These are phyloP conservation scores for Hyphopichia burtonii DNA, from an alignment of 1,139 yeast genomes.

Conservation along the genomic window DNA sequence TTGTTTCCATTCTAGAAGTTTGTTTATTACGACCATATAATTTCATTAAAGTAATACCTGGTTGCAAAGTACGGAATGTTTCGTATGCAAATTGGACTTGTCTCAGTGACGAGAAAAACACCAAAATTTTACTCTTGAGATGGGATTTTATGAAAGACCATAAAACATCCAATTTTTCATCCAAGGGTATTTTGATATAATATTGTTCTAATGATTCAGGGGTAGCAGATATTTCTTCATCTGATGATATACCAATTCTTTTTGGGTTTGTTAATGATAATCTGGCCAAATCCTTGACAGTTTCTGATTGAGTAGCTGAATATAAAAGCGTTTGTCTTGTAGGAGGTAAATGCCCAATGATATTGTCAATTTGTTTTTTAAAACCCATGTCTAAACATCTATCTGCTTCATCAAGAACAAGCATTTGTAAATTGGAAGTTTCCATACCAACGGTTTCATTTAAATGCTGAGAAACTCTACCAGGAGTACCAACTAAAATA, in stretches of 20 bases:
- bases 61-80: constrained; percentile 86
- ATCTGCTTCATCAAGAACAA: constrained; percentile 95
- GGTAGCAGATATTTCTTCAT: constrained; percentile 53
- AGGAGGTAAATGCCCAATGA: constrained; percentile 77
- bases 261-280: constrained; percentile 78
- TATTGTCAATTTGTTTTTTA: constrained; percentile 82
- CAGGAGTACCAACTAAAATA: constrained; percentile 93
- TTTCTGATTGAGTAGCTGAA: constrained; percentile 92
- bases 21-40: constrained; percentile 96
- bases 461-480: constrained; percentile 89
- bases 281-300: constrained; percentile 84
- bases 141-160: constrained; percentile 93
- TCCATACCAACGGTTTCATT: constrained; percentile 91
- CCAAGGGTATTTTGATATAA: constrained; percentile 66
- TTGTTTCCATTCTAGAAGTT: constrained; percentile 86
- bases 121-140: constrained; percentile 78
- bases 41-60: constrained; percentile 91
- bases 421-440: constrained; percentile 70
- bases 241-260: constrained; percentile 64
- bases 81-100: constrained; percentile 95
- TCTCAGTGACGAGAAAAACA: constrained; percentile 87
- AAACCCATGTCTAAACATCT: constrained; percentile 97
- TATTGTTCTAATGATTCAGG: constrained; percentile 86
- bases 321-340: constrained; percentile 85
- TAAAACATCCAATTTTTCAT: constrained; percentile 80